Evolutionary conservation across 2,329 filamentous ascomycete species (phyloP), one percentile per base, ranked within the genome.

Genomic region (Colletotrichum theobromicola): DNA sequence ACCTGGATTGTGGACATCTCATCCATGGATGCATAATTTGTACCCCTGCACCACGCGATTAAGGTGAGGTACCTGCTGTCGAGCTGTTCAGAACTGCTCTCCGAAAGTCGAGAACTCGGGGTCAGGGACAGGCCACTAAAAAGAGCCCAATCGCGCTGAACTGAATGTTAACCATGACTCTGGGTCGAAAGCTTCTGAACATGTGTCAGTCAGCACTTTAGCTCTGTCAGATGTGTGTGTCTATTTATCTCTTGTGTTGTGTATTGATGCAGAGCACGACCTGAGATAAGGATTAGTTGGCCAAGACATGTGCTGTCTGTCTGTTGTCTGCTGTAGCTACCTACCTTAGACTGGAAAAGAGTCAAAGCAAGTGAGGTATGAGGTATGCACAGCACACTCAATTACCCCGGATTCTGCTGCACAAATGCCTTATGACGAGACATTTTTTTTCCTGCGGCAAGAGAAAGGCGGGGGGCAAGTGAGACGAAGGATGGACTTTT

Each of bases 401-500:
- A 35, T 46, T 72, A 72, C 72, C 72, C 72, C 72, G 42, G 72
- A 66, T 62, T 74, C 58, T 66, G 55, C 58, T 66, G 55, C 72
- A 66, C 67, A 72, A 62, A 35, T 55, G 42, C 42, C n/a, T 50
- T 50, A 63, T 74, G 72, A 72, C 62, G 53, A 66, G 72, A 66
- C 67, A 46, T 28, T 60, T 63, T 50, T 21, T 26, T 34, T 28
- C 65, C 15, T 21, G 28, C 57, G 18, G 28, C 37, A 24, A 55
- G 30, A 30, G 21, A 70, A 73, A 70, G 66, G 67, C 66, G 66
- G 60, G 71, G 71, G 50, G 64, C 60, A 35, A 34, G 67, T 34
- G 81, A 88, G 80, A 81, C 83, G 76, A 79, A 85, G 76, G 72
- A 83, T 83, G 30, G 42, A 77, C 80, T 77, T 77, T 77, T 81